Evolutionary conservation across 352 stramenopile genomes (phyloP).

Genomic region (Phytopythium oedochilum): DNA sequence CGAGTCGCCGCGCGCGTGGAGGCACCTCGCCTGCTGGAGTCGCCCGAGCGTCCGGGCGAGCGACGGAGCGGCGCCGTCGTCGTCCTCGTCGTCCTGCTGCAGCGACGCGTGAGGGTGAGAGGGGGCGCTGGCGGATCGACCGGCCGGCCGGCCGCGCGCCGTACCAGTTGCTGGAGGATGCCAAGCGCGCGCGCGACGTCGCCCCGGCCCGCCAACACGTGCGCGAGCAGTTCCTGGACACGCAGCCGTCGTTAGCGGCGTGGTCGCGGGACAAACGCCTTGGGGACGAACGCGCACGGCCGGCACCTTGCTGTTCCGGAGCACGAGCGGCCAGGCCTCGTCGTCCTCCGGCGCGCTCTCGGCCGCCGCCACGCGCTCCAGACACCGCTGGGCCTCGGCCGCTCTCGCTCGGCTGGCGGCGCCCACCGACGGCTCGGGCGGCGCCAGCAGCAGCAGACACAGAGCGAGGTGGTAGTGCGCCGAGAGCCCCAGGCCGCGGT

Average conservation of each 20-base stretch:
- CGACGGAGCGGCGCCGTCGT: background rate
- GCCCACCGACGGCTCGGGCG: too few species aligned
- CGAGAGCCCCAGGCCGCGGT: constrained; percentile 19
- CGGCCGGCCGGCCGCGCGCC: background rate
- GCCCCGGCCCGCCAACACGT: constrained; percentile 23
- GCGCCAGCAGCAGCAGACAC: constrained; percentile 41
- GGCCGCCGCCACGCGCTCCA: constrained; percentile 23
- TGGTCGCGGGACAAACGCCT: too few species aligned
- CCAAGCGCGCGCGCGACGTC: constrained; percentile 20
- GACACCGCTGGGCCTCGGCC: constrained; percentile 22
- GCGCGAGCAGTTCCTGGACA: constrained; percentile 37
- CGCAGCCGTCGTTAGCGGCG: background rate
- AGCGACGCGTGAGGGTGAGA: too few species aligned
- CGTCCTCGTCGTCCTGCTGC: background rate
- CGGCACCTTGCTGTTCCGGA: constrained; percentile 31
- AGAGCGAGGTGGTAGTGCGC: constrained; percentile 36
- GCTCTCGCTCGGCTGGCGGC: too few species aligned
- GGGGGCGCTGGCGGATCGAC: too few species aligned
- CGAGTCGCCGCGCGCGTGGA: constrained; percentile 14
- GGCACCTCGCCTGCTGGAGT: constrained; percentile 35
- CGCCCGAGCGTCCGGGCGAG: constrained; percentile 14
- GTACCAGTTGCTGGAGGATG: constrained; percentile 18
- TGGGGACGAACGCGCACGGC: too few species aligned
- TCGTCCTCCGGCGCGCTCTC: constrained; percentile 5
- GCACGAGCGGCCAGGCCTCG: constrained; percentile 10